Conservation (phyloP, 768 basidiomycete genomes). For the Pleurotus ostreatus region DNA sequence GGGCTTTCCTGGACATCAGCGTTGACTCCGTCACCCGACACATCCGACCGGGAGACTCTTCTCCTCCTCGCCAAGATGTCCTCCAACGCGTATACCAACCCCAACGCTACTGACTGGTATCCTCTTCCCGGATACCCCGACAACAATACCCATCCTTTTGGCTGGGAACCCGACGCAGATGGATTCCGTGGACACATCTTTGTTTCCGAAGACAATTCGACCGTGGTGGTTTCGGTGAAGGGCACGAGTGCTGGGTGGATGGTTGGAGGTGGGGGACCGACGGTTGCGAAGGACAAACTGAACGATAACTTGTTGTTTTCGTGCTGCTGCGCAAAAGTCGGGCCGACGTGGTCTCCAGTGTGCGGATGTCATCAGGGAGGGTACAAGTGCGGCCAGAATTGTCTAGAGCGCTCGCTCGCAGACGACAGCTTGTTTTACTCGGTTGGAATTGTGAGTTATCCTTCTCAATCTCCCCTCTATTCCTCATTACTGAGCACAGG, state of each 20-base stretch:
- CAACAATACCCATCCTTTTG: slow-evolving; percentile 64
- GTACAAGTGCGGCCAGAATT: slow-evolving; percentile 75
- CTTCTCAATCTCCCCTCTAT: background rate
- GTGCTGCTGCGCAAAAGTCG: slow-evolving; percentile 95
- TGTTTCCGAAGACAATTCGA: slow-evolving; percentile 77
- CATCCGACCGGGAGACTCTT: slow-evolving; percentile 66
- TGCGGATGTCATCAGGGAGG: slow-evolving; percentile 81
- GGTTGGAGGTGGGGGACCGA: slow-evolving; percentile 70
- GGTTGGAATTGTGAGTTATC: slow-evolving; percentile 64
- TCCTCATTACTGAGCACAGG: background rate
- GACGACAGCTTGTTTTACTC: slow-evolving; percentile 89
- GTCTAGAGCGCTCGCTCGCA: slow-evolving; percentile 72
- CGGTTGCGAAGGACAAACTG: slow-evolving; percentile 82
- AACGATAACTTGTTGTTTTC: slow-evolving; percentile 97
- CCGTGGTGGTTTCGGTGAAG: slow-evolving; percentile 85
- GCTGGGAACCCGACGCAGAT: slow-evolving; percentile 88
- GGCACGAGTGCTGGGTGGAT: slow-evolving; percentile 85
- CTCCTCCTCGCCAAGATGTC: slow-evolving; percentile 86
- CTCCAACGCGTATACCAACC: slow-evolving; percentile 70
- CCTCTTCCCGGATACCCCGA: slow-evolving; percentile 31
- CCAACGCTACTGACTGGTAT: slow-evolving; percentile 65
- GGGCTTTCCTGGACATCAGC: slow-evolving; percentile 58
- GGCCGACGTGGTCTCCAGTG: slow-evolving; percentile 89
- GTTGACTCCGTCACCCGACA: slow-evolving; percentile 67
- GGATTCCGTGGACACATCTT: slow-evolving; percentile 92